Conservation (phyloP, 2,329 filamentous ascomycete genomes). For the Talaromyces piceae region DNA sequence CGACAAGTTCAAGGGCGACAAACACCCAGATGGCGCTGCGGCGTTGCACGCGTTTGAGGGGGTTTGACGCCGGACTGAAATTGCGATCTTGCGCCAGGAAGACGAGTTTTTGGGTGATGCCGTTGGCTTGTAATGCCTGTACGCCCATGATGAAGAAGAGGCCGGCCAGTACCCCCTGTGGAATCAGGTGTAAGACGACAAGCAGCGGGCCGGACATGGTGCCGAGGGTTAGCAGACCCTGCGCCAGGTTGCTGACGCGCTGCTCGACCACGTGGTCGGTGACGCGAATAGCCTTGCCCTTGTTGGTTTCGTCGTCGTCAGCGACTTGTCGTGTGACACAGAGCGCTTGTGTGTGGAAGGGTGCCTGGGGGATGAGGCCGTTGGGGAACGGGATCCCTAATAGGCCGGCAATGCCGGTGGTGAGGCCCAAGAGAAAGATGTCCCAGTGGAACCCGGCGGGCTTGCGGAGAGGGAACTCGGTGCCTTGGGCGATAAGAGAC, state of each 20-base stretch:
- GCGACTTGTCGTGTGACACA: constrained; percentile 58
- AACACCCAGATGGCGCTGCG: constrained; percentile 63
- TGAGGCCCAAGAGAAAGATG: constrained; percentile 69
- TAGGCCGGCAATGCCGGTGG: constrained; percentile 66
- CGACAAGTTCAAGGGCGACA: constrained; percentile 59
- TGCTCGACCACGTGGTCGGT: constrained; percentile 61
- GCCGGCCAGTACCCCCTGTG: constrained; percentile 70
- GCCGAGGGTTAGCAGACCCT: constrained; percentile 68
- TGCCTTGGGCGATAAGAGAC: constrained; percentile 74
- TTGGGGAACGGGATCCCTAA: constrained; percentile 75
- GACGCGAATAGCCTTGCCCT: constrained; percentile 54
- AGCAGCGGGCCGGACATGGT: constrained; percentile 72
- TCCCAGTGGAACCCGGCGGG: constrained; percentile 84
- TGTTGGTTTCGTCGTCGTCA: constrained; percentile 50
- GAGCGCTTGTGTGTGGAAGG: constrained; percentile 71
- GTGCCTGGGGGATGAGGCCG: constrained; percentile 74
- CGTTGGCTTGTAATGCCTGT: constrained; percentile 68
- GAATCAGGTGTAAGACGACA: constrained; percentile 66
- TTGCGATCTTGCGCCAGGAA: constrained; percentile 59
- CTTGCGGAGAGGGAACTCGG: constrained; percentile 72
- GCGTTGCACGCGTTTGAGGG: constrained; percentile 55
- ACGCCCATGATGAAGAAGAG: constrained; percentile 82
- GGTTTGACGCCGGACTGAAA: constrained; percentile 53
- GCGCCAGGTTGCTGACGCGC: constrained; percentile 67
- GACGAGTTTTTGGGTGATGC: constrained; percentile 66